Evolutionary conservation across 2,329 filamentous ascomycete genomes (phyloP).

Genomic region (Chalaropsis thielavioides): DNA sequence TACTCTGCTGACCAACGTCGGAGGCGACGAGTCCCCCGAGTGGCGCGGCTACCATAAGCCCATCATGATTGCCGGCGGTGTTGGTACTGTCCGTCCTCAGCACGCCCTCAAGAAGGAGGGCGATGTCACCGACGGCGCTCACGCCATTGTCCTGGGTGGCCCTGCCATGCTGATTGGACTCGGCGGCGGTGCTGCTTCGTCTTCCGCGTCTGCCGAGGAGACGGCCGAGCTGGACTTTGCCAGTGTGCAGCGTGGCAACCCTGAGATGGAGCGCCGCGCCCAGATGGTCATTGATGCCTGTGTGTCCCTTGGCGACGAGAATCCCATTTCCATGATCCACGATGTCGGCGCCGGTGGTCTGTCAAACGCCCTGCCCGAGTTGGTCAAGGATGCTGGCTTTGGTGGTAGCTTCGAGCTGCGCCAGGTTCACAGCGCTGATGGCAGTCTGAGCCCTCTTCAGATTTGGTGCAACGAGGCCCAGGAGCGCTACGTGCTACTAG

Average conservation of each 20-base stretch:
- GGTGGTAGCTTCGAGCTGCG: conserved; percentile 90
- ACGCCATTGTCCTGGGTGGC: conserved; percentile 83
- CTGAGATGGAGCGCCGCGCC: conserved; percentile 85
- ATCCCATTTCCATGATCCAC: conserved; percentile 92
- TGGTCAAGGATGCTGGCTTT: conserved; percentile 81
- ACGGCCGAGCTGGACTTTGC: conserved; percentile 91
- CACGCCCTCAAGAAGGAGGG: conserved; percentile 74
- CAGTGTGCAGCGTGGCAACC: conserved; percentile 92
- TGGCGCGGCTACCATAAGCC: conserved; percentile 93
- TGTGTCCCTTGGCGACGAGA: conserved; percentile 65
- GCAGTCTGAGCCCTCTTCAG: conserved; percentile 84
- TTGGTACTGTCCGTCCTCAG: conserved; percentile 80
- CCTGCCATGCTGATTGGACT: conserved; percentile 97
- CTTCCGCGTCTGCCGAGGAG: conserved; percentile 72
- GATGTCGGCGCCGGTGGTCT: conserved; percentile 87
- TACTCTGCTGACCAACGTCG: conserved; percentile 63
- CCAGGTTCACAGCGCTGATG: conserved; percentile 80
- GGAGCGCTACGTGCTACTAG: conserved; percentile 84
- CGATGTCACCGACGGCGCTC: conserved; percentile 72
- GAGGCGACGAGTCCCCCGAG: conserved; percentile 41
- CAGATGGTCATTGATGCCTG: conserved; percentile 98
- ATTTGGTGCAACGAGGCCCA: conserved; percentile 98
- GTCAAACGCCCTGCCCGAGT: conserved; percentile 57
- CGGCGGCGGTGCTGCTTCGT: conserved; percentile 76
- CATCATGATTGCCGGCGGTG: conserved; percentile 93